phyloP scores from a whole-genome alignment of 129 eudicot genomes.

The Artemisia annua region DNA sequence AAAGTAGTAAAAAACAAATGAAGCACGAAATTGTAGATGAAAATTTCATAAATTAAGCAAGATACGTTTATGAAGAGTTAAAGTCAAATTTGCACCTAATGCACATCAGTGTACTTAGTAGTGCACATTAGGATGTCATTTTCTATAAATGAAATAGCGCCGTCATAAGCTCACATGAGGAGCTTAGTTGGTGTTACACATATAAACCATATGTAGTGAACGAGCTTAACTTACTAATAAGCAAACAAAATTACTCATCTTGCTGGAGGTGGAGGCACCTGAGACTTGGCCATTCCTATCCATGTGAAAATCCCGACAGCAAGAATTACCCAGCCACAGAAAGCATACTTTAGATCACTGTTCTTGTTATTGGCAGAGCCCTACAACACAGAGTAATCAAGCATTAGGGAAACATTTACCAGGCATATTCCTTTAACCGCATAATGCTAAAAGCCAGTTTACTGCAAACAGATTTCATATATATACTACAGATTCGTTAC shows the following conservation, averaged over 20 bases:
- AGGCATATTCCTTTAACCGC: too few species aligned
- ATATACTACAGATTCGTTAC: not conserved
- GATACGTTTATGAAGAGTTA: conserved; percentile 21
- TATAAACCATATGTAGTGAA: conserved; percentile 21
- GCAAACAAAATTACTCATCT: conserved; percentile 33
- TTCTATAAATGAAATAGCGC: conserved; percentile 19
- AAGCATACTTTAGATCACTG: conserved; percentile 54
- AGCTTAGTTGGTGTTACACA: conserved; percentile 24
- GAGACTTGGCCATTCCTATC: conserved; percentile 57
- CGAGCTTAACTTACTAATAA: conserved; percentile 18
- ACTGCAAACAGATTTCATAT: not conserved
- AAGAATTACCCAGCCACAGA: conserved; percentile 62
- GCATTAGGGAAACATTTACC: not conserved
- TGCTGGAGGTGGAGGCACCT: conserved; percentile 54
- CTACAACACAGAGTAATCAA: conserved; percentile 30
- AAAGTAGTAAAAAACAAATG: not conserved
- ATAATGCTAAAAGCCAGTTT: not conserved
- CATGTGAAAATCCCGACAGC: conserved; percentile 58
- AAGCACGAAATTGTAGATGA: not conserved
- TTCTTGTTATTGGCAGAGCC: conserved; percentile 39
- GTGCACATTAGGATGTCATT: conserved; percentile 19
- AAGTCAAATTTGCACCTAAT: conserved; percentile 33
- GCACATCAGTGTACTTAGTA: conserved; percentile 8
- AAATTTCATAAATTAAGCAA: conserved; percentile 22
- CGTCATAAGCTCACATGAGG: conserved; percentile 23